These are phyloP conservation scores for Jacaranda copaia DNA, from an alignment of 257 asterid genomes.

Conservation along the genomic window DNA sequence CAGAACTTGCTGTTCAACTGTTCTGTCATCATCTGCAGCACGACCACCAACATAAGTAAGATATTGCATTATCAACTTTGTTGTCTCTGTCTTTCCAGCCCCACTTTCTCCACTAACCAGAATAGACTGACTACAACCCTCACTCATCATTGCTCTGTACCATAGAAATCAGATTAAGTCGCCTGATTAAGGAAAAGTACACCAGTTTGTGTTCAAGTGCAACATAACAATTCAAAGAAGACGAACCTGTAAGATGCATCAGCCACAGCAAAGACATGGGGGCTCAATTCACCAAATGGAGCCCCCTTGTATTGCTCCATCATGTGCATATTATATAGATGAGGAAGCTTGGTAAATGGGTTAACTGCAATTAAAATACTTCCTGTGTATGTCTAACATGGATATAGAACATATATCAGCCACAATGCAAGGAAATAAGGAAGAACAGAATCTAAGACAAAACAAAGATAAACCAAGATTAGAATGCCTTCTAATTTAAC, in stretches of 20 bases:
- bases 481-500: not conserved
- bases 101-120: conserved; percentile 99
- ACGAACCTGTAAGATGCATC: conserved; percentile 97
- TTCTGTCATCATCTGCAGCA: conserved; percentile 77
- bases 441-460: conserved; percentile 8
- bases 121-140: conserved; percentile 89
- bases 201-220: conserved; percentile 30
- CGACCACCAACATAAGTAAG: conserved; percentile 99
- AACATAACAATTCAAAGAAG: conserved; percentile 37
- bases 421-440: conserved; percentile 11
- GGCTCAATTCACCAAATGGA: conserved; percentile 99
- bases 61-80: conserved; percentile 96
- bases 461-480: not conserved
- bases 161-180: conserved; percentile 41
- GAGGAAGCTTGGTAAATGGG: conserved; percentile 98
- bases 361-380: conserved; percentile 95
- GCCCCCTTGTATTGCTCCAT: conserved; percentile 98
- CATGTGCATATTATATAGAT: conserved; percentile 90
- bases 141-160: conserved; percentile 90
- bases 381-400: conserved; percentile 89
- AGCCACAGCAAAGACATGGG: conserved; percentile 99
- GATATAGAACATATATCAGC: conserved; percentile 44
- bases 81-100: conserved; percentile 99
- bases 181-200: conserved; percentile 30
- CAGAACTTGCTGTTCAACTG: conserved; percentile 98